Evolutionary conservation across 768 basidiomycete genomes (phyloP).

Genomic region (Mycena venus): DNA sequence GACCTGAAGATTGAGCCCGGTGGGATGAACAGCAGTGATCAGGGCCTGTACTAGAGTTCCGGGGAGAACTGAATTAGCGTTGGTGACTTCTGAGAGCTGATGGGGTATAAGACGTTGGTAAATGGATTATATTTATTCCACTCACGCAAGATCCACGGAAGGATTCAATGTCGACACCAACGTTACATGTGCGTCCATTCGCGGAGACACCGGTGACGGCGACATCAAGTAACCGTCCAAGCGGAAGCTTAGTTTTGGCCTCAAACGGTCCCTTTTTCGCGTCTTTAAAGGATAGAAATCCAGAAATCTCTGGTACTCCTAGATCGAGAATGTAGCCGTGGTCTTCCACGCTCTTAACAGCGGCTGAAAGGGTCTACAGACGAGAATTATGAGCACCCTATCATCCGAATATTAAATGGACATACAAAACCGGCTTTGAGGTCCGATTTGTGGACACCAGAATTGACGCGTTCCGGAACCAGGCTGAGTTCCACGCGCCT

Average conservation of each 20-base stretch:
- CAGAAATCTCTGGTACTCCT: slow-evolving; percentile 82
- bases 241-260: slow-evolving; percentile 53
- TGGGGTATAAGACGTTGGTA: not conserved
- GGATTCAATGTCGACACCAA: slow-evolving; percentile 65
- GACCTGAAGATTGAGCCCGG: slow-evolving; percentile 89
- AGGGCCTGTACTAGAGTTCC: slow-evolving; percentile 86
- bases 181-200: slow-evolving; percentile 85
- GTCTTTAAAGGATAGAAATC: slow-evolving; percentile 89
- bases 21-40: slow-evolving; percentile 80
- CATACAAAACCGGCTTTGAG: slow-evolving; percentile 81
- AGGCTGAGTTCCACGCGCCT: slow-evolving; percentile 89
- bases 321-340: slow-evolving; percentile 94
- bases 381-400: slow-evolving; percentile 3
- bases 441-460: slow-evolving; percentile 83
- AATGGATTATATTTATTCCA: slow-evolving; percentile 18
- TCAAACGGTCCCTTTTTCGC: slow-evolving; percentile 55
- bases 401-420: slow-evolving; percentile 37
- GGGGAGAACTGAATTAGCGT: slow-evolving; percentile 87
- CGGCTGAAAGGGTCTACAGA: slow-evolving; percentile 78
- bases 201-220: slow-evolving; percentile 77
- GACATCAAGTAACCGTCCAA: slow-evolving; percentile 78
- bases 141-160: slow-evolving; percentile 71
- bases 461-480: slow-evolving; percentile 87
- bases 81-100: slow-evolving; percentile 83
- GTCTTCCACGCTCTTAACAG: slow-evolving; percentile 90